These are phyloP conservation scores for Boletus tomentosulus DNA, from an alignment of 768 basidiomycete genomes.

Conservation along the genomic window DNA sequence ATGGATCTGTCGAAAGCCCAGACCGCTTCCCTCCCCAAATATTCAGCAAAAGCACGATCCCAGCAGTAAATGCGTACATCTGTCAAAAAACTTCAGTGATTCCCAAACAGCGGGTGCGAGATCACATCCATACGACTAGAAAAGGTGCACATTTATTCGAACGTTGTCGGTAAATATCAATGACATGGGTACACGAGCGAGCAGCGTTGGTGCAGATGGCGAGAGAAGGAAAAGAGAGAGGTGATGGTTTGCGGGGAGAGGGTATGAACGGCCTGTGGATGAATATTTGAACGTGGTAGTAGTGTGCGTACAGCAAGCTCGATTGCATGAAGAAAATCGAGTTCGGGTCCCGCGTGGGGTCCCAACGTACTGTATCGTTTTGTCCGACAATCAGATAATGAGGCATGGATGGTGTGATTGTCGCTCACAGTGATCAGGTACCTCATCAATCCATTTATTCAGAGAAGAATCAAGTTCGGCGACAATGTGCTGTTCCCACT, in stretches of 20 bases:
- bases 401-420: not conserved
- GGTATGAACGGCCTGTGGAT: conserved; percentile 82
- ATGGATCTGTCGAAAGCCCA: conserved; percentile 38
- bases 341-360: conserved; percentile 37
- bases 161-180: conserved; percentile 52
- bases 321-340: conserved; percentile 45
- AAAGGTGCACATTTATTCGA: conserved; percentile 20
- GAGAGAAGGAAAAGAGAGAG: conserved; percentile 54
- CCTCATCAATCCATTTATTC: conserved; percentile 72
- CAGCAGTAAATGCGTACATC: conserved; percentile 45
- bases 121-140: conserved; percentile 26
- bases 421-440: conserved; percentile 45
- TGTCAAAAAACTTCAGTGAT: conserved; percentile 6
- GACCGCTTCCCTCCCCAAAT: conserved; percentile 50
- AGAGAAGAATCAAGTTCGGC: conserved; percentile 71
- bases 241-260: conserved; percentile 47
- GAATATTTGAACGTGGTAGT: conserved; percentile 60
- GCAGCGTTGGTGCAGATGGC: conserved; percentile 88
- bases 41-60: conserved; percentile 51
- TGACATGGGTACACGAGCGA: conserved; percentile 65
- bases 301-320: conserved; percentile 46
- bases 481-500: conserved; percentile 64
- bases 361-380: conserved; percentile 36
- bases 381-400: conserved; percentile 4
- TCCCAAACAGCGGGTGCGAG: too few species aligned